These are phyloP conservation scores for Cladorrhinum sp. DNA, from an alignment of 2,329 filamentous ascomycete genomes.

Conservation along the genomic window DNA sequence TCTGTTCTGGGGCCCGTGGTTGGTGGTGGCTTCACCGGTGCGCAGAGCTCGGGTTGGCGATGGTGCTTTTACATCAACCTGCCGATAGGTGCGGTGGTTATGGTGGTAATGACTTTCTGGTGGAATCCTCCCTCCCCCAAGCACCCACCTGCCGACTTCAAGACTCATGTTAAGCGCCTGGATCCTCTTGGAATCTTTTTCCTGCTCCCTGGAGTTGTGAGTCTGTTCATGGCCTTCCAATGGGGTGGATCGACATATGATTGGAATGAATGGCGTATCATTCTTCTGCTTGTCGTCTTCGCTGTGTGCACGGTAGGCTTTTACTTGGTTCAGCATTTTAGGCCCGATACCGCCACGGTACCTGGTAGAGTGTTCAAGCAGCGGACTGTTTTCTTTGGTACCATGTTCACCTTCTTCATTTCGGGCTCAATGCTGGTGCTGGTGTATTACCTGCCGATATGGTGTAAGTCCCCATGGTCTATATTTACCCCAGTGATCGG, in stretches of 20 bases:
- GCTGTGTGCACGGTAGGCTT: slow-evolving; percentile 47
- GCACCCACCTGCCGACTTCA: slow-evolving; percentile 32
- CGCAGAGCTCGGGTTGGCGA: slow-evolving; percentile 43
- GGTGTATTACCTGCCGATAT: slow-evolving; percentile 54
- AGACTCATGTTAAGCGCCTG: slow-evolving; percentile 48
- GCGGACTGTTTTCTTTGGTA: slow-evolving; percentile 51
- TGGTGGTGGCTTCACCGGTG: slow-evolving; percentile 51
- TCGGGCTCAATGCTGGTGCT: slow-evolving; percentile 52
- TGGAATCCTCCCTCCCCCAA: slow-evolving; percentile 41
- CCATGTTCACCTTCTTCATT: slow-evolving; percentile 46
- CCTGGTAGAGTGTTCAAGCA: slow-evolving; percentile 54
- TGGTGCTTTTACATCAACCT: slow-evolving; percentile 62
- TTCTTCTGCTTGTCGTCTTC: slow-evolving; percentile 53
- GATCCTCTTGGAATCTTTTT: slow-evolving; percentile 59
- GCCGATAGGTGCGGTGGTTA: slow-evolving; percentile 51
- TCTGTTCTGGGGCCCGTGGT: slow-evolving; percentile 53
- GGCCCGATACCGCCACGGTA: slow-evolving; percentile 55
- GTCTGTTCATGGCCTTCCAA: slow-evolving; percentile 60
- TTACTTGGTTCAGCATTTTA: slow-evolving; percentile 48
- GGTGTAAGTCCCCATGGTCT: slow-evolving; percentile 49
- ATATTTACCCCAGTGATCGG: background rate
- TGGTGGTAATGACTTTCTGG: slow-evolving; percentile 48
- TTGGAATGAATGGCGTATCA: slow-evolving; percentile 53
- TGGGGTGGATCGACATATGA: slow-evolving; percentile 57
- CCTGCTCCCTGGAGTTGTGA: slow-evolving; percentile 58